Base-by-base conservation (phyloP, 495 filamentous ascomycete genomes). In the Neurospora terricola region DNA sequence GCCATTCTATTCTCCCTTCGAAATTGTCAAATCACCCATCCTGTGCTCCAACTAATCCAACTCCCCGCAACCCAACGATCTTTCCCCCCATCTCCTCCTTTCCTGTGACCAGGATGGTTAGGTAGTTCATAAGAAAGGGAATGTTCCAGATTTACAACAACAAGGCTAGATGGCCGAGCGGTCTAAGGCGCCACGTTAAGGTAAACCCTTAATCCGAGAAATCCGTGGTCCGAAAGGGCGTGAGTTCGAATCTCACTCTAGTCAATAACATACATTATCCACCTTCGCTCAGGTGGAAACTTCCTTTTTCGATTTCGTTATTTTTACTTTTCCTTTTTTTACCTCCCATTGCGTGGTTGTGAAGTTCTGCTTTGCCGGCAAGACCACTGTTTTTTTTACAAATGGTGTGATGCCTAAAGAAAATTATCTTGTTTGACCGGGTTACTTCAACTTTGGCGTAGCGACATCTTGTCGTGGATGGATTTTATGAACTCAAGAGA, bases 241-340 rank as follows among this genome's bases (percentile, higher is more conserved):
- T 66, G 73, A 48, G 73, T 74, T 74, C 69, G 69, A 74, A 74
- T 74, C 73, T 68, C 73, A 66, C 69, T 62, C 48, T 72, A 72
- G 73, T 74, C 73, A 74, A 3, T 21, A 69, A 37, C 7, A 36
- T 36, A 16, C n/a, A n/a, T n/a, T n/a, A 45, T 12, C 38, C 21
- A 59, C 21, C 48, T 14, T 59, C 21, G 48, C 48, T 59, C 48
- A 27, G 10, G 48, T 6, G 21, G 48, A 11, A 3, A 21, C 0
- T n/a, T 45, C 3, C 18, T n/a, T 45, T 45, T 45, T 45, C 7
- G 7, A 18, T 9, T n/a, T n/a, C 2, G 30, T 30, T 18, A 3
- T n/a, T 43, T 9, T 43, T n/a, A 3, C 1, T 9, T n/a, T 43
- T 43, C 18, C 2, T 2, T 7, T 42, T 42, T 18, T 42, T 3